Evolutionary conservation across 352 stramenopile species (phyloP).

Genomic region (Synura sp.): DNA sequence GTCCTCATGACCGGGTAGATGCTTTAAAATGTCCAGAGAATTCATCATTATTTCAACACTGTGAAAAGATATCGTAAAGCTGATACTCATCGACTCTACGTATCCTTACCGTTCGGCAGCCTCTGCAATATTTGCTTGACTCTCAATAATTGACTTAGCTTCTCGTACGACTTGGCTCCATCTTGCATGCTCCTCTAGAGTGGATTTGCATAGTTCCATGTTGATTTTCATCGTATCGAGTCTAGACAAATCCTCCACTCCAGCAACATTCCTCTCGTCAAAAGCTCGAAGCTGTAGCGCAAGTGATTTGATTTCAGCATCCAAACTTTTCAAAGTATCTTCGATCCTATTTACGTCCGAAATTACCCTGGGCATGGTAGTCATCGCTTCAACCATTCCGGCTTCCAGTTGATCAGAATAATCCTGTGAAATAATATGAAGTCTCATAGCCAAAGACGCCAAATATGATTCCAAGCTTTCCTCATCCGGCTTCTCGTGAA

Average conservation of each 20-base stretch:
- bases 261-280: not conserved
- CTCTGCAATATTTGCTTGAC: not conserved
- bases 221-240: slow-evolving; percentile 18
- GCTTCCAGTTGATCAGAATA: slow-evolving; percentile 25
- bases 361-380: not conserved
- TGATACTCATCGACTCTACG: not conserved
- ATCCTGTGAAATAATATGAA: slow-evolving; percentile 8
- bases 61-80: not conserved
- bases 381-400: slow-evolving; percentile 12
- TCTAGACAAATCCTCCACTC: slow-evolving; percentile 28
- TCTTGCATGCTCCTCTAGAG: slow-evolving; percentile 15
- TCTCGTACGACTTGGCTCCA: slow-evolving; percentile 27
- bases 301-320: not conserved
- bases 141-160: not conserved
- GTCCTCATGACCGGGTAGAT: slow-evolving; percentile 39
- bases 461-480: not conserved
- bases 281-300: not conserved
- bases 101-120: not conserved
- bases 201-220: slow-evolving; percentile 29
- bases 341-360: not conserved
- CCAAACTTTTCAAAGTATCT: not conserved
- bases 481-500: not conserved
- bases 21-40: not conserved
- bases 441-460: slow-evolving; percentile 16
- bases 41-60: not conserved